Evolutionary conservation across 176 grass and related monocot genomes (phyloP), one percentile per base, ranked within the genome.

Genomic region (Bromus sterilis): DNA sequence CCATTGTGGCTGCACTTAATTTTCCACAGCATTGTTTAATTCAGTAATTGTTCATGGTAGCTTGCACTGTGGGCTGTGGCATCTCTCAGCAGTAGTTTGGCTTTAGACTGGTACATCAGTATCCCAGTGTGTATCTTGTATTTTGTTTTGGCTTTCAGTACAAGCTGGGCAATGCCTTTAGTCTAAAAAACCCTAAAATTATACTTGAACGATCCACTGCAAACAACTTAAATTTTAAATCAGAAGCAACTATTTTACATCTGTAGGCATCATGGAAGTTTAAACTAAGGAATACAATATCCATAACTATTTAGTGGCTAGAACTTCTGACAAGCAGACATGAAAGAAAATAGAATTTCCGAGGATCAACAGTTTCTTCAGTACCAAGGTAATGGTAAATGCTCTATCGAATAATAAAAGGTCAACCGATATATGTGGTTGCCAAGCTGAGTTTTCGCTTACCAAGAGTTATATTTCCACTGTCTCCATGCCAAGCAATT

Each of bases 391-490:
- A 16, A 29, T 71, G 24, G 13, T 46, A 71, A 71, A 14, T 71
- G 15, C 1, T 73, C 26, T 26, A n/a, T 53, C 14, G 26, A 83
- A 77, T 33, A 53, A 53, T 25, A 41, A 60, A 72, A 57, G 76
- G 31, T 62, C 23, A 60, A 71, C 58, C 32, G 23, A 63, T 35
- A 68, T 74, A 66, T 55, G n/a, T n/a, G n/a, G n/a, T 58, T 74
- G 32, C 23, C 31, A 78, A 78, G 3, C 7, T 56, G 21, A 48
- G 30, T 67, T 74, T 66, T 15, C 61, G 16, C 81, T 78, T 82
- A 99, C 96, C 91, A 74, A 41, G 70, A 25, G 96, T 99, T 74
- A 83, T 93, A 76, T 72, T 91, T 61, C 96, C 96, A 73, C 87
- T 95, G 40, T 74, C 65, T 58, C 93, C 93, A 86, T 88, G 32